Conservation (phyloP, 495 filamentous ascomycete species). For the Aspergillus panamensis region DNA sequence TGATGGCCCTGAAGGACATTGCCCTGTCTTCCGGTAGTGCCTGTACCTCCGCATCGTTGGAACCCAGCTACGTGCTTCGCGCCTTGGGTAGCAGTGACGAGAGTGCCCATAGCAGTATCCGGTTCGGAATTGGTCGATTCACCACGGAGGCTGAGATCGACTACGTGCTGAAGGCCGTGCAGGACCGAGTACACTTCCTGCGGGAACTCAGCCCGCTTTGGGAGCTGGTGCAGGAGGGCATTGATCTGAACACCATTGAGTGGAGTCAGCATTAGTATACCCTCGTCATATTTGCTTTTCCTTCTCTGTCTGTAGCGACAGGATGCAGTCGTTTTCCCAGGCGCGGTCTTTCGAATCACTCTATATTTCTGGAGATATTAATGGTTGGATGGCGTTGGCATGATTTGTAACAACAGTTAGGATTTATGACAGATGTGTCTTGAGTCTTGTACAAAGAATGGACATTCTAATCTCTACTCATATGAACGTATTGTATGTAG, state of each 20-base stretch:
- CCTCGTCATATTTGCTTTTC: neutral
- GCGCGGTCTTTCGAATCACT: constrained; percentile 7
- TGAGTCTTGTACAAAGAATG: constrained; percentile 20
- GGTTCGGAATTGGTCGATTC: constrained; percentile 96
- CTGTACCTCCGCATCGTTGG: constrained; percentile 93
- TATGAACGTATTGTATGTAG: neutral
- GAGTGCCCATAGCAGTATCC: constrained; percentile 94
- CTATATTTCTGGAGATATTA: constrained; percentile 16
- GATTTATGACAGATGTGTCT: constrained; percentile 12
- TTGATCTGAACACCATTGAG: constrained; percentile 93
- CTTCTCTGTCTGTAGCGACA: constrained; percentile 13
- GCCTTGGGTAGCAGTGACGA: constrained; percentile 94
- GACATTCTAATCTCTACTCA: constrained; percentile 2
- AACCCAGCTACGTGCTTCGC: constrained; percentile 92
- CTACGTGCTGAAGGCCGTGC: constrained; percentile 93
- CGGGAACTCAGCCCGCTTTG: constrained; percentile 94
- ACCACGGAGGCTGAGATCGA: constrained; percentile 95
- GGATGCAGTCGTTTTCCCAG: constrained; percentile 5
- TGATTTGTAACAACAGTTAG: constrained; percentile 17
- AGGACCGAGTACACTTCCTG: constrained; percentile 83
- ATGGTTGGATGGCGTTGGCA: constrained; percentile 33
- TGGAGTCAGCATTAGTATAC: constrained; percentile 81
- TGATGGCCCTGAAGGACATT: constrained; percentile 98
- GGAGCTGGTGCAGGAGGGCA: constrained; percentile 96
- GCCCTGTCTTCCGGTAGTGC: constrained; percentile 94